A percentile compares a stretch with the other conserved stretches of the same genome.
Evolutionary conservation across 352 stramenopile species (phyloP).

Genomic region (Pythium rishiriense): DNA sequence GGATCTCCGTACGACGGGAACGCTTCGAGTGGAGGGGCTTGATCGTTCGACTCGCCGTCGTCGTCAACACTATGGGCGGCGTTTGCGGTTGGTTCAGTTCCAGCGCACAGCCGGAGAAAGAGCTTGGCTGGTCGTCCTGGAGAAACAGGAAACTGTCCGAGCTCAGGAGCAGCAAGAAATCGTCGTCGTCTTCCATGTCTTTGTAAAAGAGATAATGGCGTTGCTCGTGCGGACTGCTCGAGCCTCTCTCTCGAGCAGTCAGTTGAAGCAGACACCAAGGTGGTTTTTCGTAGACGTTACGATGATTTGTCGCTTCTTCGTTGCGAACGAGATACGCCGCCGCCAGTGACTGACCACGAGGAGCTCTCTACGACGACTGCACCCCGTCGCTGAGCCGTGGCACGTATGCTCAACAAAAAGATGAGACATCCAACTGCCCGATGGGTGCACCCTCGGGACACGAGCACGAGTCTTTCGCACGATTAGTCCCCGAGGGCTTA

Average conservation of each 20-base stretch:
- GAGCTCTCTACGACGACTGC: not conserved
- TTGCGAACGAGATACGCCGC: not conserved
- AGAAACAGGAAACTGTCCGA: not conserved
- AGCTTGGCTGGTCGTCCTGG: not conserved
- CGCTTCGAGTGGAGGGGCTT: not conserved
- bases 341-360: not conserved
- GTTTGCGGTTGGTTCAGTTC: not conserved
- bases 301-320: not conserved
- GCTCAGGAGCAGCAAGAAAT: not conserved
- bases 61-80: no score
- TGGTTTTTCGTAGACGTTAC: not conserved
- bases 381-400: no score
- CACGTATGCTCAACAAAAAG: no score
- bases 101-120: no score
- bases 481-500: not conserved
- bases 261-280: not conserved
- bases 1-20: constrained; percentile 5
- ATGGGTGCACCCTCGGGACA: no score
- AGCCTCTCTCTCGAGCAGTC: not conserved
- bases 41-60: not conserved
- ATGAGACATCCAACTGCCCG: not conserved
- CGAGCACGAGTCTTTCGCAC: not conserved
- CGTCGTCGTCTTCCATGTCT: not conserved
- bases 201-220: not conserved
- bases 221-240: not conserved